phyloP scores from a whole-genome alignment of 2,329 filamentous ascomycete genomes.

The Pseudogymnoascus sp. region DNA sequence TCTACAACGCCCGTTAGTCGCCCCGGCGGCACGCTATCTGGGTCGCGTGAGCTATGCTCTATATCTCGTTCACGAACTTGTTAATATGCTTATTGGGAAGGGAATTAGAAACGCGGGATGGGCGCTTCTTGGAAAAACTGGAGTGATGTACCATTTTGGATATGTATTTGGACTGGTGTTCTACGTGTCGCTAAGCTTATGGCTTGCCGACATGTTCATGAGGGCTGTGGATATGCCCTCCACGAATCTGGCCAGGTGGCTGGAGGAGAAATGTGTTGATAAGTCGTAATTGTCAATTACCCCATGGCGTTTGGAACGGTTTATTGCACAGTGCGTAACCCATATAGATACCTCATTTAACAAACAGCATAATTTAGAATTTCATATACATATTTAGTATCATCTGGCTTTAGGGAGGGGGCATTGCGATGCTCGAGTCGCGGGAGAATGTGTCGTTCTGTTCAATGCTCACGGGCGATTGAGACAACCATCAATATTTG shows the following conservation, averaged over 20 bases:
- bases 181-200: not conserved
- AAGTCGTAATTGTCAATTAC: not conserved
- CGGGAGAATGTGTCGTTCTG: not conserved
- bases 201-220: slow-evolving; percentile 11
- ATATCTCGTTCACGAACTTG: slow-evolving; percentile 59
- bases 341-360: slow-evolving; percentile 4
- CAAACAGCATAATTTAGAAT: not conserved
- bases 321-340: not conserved
- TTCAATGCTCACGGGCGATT: not conserved
- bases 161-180: not conserved
- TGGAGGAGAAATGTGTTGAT: slow-evolving; percentile 9
- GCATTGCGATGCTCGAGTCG: not conserved
- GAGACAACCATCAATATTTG: not conserved
- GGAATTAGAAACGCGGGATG: slow-evolving; percentile 28
- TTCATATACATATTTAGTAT: not conserved
- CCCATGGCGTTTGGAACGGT: not conserved
- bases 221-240: slow-evolving; percentile 10
- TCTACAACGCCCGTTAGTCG: slow-evolving; percentile 4
- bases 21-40: slow-evolving; percentile 43
- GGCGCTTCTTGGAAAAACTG: not conserved
- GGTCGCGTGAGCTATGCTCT: slow-evolving; percentile 57
- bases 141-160: slow-evolving; percentile 4
- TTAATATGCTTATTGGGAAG: slow-evolving; percentile 55
- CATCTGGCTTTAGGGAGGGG: not conserved
- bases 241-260: slow-evolving; percentile 2